Evolutionary conservation across 768 basidiomycete genomes (phyloP).

Genomic region (Aureoboletus auriporus): DNA sequence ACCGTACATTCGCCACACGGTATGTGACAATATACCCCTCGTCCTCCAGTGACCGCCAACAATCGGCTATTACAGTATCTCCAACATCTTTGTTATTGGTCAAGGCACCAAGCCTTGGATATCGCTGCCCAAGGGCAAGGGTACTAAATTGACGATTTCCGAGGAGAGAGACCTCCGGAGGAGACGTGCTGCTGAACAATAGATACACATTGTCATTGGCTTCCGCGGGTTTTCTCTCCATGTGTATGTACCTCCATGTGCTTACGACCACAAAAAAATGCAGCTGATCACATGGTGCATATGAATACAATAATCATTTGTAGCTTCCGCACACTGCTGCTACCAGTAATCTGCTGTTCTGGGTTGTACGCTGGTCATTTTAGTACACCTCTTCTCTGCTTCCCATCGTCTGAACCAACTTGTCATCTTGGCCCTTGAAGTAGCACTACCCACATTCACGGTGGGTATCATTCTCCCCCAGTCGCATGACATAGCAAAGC

Average conservation of each 20-base stretch:
- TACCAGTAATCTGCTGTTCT: constrained; percentile 48
- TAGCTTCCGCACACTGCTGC: background rate
- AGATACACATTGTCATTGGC: constrained; percentile 25
- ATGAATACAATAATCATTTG: constrained; percentile 8
- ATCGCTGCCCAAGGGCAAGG: constrained; percentile 96
- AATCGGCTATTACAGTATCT: constrained; percentile 52
- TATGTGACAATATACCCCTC: constrained; percentile 35
- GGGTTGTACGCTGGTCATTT: constrained; percentile 32
- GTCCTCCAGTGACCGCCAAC: background rate
- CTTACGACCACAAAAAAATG: constrained; percentile 19
- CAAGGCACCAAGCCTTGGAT: constrained; percentile 95
- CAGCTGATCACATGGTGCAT: constrained; percentile 12
- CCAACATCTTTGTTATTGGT: constrained; percentile 98
- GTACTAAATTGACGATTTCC: constrained; percentile 94
- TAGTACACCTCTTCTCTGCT: constrained; percentile 62
- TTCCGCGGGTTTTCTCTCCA: constrained; percentile 4
- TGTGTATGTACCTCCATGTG: constrained; percentile 16
- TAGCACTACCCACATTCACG: constrained; percentile 78
- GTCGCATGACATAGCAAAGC: constrained; percentile 85
- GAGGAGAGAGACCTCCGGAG: constrained; percentile 94
- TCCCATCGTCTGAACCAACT: constrained; percentile 91
- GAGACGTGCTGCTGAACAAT: constrained; percentile 72
- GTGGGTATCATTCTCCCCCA: constrained; percentile 93
- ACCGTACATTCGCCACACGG: constrained; percentile 97
- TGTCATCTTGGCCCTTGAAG: constrained; percentile 77